Conservation (phyloP, 2,329 filamentous ascomycete species). For the Phoma sp. region DNA sequence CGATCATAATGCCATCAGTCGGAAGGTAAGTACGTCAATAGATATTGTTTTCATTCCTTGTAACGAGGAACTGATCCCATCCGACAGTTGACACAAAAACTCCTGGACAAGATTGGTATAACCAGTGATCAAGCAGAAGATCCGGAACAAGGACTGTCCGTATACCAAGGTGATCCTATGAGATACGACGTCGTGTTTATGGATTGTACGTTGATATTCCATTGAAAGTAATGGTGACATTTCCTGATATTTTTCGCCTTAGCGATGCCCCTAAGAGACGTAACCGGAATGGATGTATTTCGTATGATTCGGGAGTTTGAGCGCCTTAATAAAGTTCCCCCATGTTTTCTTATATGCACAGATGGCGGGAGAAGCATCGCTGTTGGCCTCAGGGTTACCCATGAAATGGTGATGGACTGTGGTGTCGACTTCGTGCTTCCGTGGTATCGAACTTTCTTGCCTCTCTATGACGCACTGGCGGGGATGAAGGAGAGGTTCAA, state of each 20-base stretch:
- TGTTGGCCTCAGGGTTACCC: not conserved
- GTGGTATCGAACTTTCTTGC: not conserved
- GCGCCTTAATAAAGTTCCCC: not conserved
- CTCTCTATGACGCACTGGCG: not conserved
- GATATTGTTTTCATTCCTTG: not conserved
- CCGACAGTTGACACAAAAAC: not conserved
- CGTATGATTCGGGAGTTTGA: not conserved
- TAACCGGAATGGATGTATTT: not conserved
- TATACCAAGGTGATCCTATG: not conserved
- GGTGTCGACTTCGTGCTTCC: not conserved
- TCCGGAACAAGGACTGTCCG: not conserved
- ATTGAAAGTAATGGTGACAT: too few relatives aligned
- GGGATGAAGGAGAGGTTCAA: not conserved
- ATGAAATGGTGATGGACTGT: not conserved
- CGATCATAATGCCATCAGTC: not conserved
- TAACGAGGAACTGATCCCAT: not conserved
- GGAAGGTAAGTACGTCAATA: not conserved
- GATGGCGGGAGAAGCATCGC: not conserved
- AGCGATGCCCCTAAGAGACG: not conserved
- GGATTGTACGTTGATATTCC: not conserved
- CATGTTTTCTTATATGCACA: not conserved
- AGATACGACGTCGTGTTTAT: not conserved
- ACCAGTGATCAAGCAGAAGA: not conserved
- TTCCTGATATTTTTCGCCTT: not conserved
- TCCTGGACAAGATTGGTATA: not conserved